A percentile compares a stretch with the other conserved stretches of the same genome.
phyloP scores from a whole-genome alignment of 2,329 filamentous ascomycete genomes.

The Aspergillus versicolor region DNA sequence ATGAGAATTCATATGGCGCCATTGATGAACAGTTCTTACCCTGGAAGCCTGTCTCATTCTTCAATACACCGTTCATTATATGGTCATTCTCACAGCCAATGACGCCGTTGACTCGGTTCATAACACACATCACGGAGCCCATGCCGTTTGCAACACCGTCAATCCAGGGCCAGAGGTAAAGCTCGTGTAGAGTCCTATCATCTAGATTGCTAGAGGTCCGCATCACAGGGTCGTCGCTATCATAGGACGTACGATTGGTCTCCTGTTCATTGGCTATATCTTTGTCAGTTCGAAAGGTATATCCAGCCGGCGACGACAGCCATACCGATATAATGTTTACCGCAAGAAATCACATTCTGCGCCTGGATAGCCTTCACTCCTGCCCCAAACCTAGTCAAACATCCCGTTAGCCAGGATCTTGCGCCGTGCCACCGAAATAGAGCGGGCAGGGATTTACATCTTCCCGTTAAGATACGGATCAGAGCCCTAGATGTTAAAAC shows the following conservation, averaged over 20 bases:
- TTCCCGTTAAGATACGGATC: not conserved
- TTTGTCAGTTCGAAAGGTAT: too few species aligned
- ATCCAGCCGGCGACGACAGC: too few species aligned
- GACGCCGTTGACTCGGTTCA: not conserved
- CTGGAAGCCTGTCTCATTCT: not conserved
- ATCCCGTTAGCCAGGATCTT: too few species aligned
- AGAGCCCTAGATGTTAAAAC: not conserved
- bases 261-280: not conserved
- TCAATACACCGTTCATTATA: not conserved
- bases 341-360: not conserved
- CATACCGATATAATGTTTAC: not conserved
- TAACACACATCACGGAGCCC: not conserved
- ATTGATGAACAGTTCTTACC: not conserved
- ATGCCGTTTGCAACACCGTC: not conserved
- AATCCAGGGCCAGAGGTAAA: not conserved
- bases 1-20: not conserved
- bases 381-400: not conserved
- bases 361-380: not conserved
- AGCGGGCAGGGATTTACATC: not conserved
- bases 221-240: not conserved
- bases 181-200: not conserved
- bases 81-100: not conserved
- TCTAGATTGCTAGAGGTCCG: not conserved
- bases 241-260: not conserved
- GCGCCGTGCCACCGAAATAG: too few species aligned